Conservation (phyloP, 164 flowering plant species). For the Chimonanthus praecox region DNA sequence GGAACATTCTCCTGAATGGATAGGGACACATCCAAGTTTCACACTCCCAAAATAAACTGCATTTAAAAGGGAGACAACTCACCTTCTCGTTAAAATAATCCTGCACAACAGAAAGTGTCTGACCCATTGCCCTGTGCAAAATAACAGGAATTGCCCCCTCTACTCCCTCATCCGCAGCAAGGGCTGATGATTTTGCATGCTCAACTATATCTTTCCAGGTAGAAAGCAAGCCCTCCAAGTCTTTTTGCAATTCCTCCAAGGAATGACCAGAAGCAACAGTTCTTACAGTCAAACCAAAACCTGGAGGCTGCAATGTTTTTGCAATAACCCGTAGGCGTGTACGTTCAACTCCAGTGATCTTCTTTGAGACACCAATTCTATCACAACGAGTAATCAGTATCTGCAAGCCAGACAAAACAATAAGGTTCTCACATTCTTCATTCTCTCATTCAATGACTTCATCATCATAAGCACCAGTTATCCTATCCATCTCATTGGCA, state of each 20-base stretch:
- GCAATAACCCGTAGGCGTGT: slow-evolving; percentile 85
- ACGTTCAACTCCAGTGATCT: slow-evolving; percentile 79
- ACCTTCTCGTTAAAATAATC: slow-evolving; percentile 92
- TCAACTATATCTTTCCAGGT: slow-evolving; percentile 84
- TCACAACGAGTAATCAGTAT: slow-evolving; percentile 57
- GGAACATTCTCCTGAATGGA: neutral
- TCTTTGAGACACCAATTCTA: slow-evolving; percentile 80
- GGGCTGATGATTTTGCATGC: slow-evolving; percentile 86
- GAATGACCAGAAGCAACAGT: slow-evolving; percentile 94
- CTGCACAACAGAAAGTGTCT: slow-evolving; percentile 88
- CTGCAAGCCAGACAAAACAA: slow-evolving; percentile 34
- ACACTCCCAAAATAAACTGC: neutral
- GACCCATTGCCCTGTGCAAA: slow-evolving; percentile 88
- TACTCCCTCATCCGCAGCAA: slow-evolving; percentile 95
- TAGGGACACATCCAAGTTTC: neutral
- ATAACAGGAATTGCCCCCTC: slow-evolving; percentile 82
- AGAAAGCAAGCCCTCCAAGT: slow-evolving; percentile 78
- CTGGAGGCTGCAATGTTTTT: slow-evolving; percentile 81
- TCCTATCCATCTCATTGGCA: too few relatives aligned
- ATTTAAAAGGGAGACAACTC: slow-evolving; percentile 3
- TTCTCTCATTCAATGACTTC: neutral
- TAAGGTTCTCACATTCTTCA: neutral
- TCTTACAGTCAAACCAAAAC: slow-evolving; percentile 91
- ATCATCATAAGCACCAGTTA: too few relatives aligned
- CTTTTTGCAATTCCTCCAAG: slow-evolving; percentile 79